A percentile compares a stretch with the other conserved stretches of the same genome.
phyloP scores from a whole-genome alignment of 768 basidiomycete species.

The Russula compacta region DNA sequence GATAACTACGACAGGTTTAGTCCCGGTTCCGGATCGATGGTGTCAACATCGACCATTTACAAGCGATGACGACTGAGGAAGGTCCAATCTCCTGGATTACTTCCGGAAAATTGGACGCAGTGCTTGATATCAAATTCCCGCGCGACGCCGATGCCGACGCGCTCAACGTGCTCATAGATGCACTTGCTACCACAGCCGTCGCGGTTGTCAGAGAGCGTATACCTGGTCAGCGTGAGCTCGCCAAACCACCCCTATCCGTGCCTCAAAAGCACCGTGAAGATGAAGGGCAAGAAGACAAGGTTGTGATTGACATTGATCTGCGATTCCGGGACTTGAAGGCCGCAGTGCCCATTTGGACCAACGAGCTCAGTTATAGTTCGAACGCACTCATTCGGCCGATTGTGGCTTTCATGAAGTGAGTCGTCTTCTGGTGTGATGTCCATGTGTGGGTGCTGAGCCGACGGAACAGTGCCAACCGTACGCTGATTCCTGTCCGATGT shows the following conservation, averaged over 20 bases:
- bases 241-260: conserved; percentile 74
- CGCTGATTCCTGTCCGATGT: conserved; percentile 90
- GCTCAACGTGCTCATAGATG: conserved; percentile 80
- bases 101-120: conserved; percentile 92
- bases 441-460: conserved; percentile 8
- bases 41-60: conserved; percentile 91
- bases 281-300: conserved; percentile 35
- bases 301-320: conserved; percentile 86
- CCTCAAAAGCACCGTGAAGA: conserved; percentile 40
- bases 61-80: conserved; percentile 69
- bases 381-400: conserved; percentile 91
- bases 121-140: conserved; percentile 96
- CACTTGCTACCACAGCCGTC: conserved; percentile 57
- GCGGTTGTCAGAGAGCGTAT: conserved; percentile 53
- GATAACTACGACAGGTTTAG: conserved; percentile 31
- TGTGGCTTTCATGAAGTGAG: conserved; percentile 95
- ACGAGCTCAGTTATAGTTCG: conserved; percentile 84
- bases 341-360: conserved; percentile 84
- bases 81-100: conserved; percentile 98
- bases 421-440: background rate
- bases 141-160: conserved; percentile 63
- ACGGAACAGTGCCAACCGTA: conserved; percentile 70
- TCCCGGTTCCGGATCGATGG: conserved; percentile 96
- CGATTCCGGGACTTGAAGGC: conserved; percentile 94
- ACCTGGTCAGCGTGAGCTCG: conserved; percentile 80